Evolutionary conservation across 2,329 filamentous ascomycete genomes (phyloP).

Genomic region (Lecanicillium sp.): DNA sequence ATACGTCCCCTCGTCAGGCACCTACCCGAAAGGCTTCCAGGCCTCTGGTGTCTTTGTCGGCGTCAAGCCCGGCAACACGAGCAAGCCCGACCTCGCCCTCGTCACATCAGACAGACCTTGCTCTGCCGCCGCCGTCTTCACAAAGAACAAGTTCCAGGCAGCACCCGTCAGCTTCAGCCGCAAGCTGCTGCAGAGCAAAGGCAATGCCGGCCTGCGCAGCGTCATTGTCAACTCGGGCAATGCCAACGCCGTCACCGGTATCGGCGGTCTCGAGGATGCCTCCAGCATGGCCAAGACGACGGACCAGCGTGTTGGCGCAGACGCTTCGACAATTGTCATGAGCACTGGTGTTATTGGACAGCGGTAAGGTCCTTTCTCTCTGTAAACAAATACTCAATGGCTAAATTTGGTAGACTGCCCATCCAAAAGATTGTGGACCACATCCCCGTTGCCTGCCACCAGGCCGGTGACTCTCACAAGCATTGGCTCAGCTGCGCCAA

Average conservation of each 20-base stretch:
- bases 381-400: slow-evolving; percentile 6
- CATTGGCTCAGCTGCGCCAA: slow-evolving; percentile 82
- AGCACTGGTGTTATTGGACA: slow-evolving; percentile 97
- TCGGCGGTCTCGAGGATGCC: slow-evolving; percentile 83
- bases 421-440: slow-evolving; percentile 83
- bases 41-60: slow-evolving; percentile 85
- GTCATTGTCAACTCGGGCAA: slow-evolving; percentile 94
- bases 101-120: slow-evolving; percentile 83
- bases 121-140: slow-evolving; percentile 87
- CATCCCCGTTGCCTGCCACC: slow-evolving; percentile 69
- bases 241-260: slow-evolving; percentile 93
- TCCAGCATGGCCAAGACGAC: slow-evolving; percentile 73
- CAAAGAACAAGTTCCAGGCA: slow-evolving; percentile 96
- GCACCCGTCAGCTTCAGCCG: slow-evolving; percentile 86
- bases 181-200: slow-evolving; percentile 59
- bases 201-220: slow-evolving; percentile 65
- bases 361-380: slow-evolving; percentile 46
- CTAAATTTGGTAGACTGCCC: slow-evolving; percentile 55
- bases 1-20: slow-evolving; percentile 79
- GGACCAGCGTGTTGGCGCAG: slow-evolving; percentile 52
- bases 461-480: slow-evolving; percentile 68
- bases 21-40: slow-evolving; percentile 84
- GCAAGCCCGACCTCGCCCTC: slow-evolving; percentile 83
- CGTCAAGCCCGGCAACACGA: slow-evolving; percentile 88
- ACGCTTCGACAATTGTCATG: slow-evolving; percentile 79